Conservation (phyloP, 176 grass and related monocot genomes). For the Poa pratensis region DNA sequence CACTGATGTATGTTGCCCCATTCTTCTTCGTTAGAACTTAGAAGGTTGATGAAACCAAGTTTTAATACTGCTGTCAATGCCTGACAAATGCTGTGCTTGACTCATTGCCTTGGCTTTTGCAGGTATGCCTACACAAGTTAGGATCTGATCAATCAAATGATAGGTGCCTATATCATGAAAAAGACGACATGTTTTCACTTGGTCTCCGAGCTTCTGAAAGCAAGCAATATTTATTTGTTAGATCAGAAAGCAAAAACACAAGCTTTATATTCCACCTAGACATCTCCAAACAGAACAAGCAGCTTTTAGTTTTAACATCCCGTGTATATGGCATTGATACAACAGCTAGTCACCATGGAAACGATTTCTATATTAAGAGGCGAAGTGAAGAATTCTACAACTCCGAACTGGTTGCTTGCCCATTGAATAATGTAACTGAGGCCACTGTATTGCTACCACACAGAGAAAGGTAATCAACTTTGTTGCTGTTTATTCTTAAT, state of each 20-base stretch:
- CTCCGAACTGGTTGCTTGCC: conserved; percentile 84
- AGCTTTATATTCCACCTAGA: conserved; percentile 77
- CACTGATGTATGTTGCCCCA: neutral
- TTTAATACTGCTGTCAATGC: neutral
- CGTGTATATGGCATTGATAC: conserved; percentile 81
- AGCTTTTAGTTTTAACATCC: conserved; percentile 70
- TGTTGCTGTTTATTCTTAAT: neutral
- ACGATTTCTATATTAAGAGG: conserved; percentile 85
- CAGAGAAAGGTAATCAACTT: conserved; percentile 74
- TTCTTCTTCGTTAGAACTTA: neutral
- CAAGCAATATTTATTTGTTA: conserved; percentile 90
- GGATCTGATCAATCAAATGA: conserved; percentile 78
- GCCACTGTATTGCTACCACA: conserved; percentile 76
- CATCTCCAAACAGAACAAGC: conserved; percentile 60
- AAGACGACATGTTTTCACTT: conserved; percentile 82
- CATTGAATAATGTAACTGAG: conserved; percentile 74
- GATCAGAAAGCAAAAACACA: conserved; percentile 89
- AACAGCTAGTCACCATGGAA: conserved; percentile 76
- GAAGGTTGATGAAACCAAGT: neutral
- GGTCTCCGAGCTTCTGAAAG: conserved; percentile 76
- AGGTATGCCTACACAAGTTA: conserved; percentile 85
- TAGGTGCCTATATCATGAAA: conserved; percentile 82
- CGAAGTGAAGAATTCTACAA: conserved; percentile 85
- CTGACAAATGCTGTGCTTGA: neutral
- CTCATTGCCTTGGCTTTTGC: conserved; percentile 41